Evolutionary conservation across 768 basidiomycete species (phyloP).

Genomic region (Xerocomellus amylosporus): DNA sequence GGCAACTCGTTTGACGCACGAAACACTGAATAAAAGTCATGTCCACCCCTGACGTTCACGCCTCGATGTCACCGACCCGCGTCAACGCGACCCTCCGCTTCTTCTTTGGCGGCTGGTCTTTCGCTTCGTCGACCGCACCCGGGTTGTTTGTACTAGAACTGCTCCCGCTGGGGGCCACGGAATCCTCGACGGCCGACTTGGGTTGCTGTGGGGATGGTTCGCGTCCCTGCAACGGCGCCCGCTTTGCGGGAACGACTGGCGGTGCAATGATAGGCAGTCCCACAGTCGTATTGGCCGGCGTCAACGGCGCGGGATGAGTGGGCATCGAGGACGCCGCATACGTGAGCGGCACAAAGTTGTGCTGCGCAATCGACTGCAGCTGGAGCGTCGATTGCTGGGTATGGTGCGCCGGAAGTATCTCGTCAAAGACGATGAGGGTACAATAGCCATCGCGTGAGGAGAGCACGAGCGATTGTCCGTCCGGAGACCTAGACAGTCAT

Average conservation of each 20-base stretch:
- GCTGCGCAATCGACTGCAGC: slow-evolving; percentile 85
- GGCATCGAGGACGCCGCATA: slow-evolving; percentile 19
- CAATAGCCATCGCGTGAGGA: slow-evolving; percentile 97
- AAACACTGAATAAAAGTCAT: slow-evolving; percentile 7
- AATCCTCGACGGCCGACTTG: slow-evolving; percentile 29
- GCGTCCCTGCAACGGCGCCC: slow-evolving; percentile 32
- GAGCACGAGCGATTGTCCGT: slow-evolving; percentile 89
- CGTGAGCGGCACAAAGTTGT: slow-evolving; percentile 68
- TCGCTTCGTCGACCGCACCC: slow-evolving; percentile 19
- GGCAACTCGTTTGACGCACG: neutral
- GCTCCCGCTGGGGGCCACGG: slow-evolving; percentile 13
- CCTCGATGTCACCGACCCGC: slow-evolving; percentile 55
- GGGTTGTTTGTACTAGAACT: slow-evolving; percentile 6
- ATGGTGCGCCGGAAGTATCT: slow-evolving; percentile 82
- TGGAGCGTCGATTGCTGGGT: slow-evolving; percentile 91
- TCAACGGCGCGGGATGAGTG: slow-evolving; percentile 20
- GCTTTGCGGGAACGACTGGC: slow-evolving; percentile 35
- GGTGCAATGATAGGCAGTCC: slow-evolving; percentile 31
- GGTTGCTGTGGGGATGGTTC: slow-evolving; percentile 20
- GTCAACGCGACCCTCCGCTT: slow-evolving; percentile 80
- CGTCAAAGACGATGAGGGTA: slow-evolving; percentile 92
- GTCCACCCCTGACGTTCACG: slow-evolving; percentile 13
- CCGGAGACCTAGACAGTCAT: slow-evolving; percentile 73
- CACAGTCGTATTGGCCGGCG: slow-evolving; percentile 35
- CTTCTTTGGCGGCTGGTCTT: slow-evolving; percentile 72